Percentiles rank a stretch among this genome's conserved stretches.
Conservation (phyloP, 139 green algal genomes). For the Chlamydomonas schloesseri region DNA sequence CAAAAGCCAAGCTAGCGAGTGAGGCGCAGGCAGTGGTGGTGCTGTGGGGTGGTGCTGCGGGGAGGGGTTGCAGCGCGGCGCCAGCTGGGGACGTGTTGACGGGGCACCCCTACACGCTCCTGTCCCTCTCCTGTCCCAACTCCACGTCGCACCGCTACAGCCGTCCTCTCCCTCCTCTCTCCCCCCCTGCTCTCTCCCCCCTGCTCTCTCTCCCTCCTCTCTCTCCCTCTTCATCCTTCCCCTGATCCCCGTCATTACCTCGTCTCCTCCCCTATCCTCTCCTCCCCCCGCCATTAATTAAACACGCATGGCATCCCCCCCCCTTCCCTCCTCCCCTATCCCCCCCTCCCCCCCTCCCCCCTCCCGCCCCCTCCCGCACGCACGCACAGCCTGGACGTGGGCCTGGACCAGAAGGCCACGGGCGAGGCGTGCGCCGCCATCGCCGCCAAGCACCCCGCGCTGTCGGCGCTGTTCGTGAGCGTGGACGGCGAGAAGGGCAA, state of each 20-base stretch:
- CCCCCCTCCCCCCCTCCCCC: background rate
- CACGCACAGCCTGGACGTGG: conserved; percentile 66
- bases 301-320: no score
- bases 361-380: background rate
- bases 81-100: no score
- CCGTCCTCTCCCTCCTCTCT: no score
- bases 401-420: conserved; percentile 75
- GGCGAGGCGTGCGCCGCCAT: conserved; percentile 68
- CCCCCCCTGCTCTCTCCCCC: background rate
- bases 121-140: no score
- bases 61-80: no score
- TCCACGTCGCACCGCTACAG: no score
- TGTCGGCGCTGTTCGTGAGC: conserved; percentile 73
- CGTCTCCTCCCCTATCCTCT: no score
- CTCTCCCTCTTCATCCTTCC: background rate
- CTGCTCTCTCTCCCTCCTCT: background rate
- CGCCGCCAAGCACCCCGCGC: conserved; percentile 56
- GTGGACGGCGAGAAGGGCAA: conserved; percentile 80
- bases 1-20: no score
- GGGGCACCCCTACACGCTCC: no score
- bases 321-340: background rate
- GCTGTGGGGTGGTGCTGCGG: no score
- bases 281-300: background rate
- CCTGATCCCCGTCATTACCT: no score
- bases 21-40: no score